Percentiles rank a stretch among this genome's conserved stretches.
phyloP scores from a whole-genome alignment of 805 yeast genomes.

The Wickerhamiella hasegawae region DNA sequence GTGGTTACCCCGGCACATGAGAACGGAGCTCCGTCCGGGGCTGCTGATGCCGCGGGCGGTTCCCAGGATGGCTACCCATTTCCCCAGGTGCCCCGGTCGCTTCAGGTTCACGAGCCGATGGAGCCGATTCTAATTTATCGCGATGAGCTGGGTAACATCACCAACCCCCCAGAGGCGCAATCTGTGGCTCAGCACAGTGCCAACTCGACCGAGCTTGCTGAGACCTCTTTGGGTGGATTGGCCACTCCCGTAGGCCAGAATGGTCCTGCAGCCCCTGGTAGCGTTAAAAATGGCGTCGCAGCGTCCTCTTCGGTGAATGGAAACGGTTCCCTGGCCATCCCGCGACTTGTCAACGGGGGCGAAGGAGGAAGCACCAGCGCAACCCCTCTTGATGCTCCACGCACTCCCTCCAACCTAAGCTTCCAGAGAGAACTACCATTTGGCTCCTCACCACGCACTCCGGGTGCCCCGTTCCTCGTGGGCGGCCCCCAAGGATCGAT shows the following conservation, averaged over 20 bases:
- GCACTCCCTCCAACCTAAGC: neutral
- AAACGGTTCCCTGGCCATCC: neutral
- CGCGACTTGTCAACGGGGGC: too few species aligned
- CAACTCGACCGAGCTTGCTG: neutral
- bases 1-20: neutral
- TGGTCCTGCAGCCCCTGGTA: neutral
- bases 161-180: conserved; percentile 2
- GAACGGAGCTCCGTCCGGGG: conserved; percentile 1
- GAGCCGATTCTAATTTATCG: conserved; percentile 52
- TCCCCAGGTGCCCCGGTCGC: conserved; percentile 18
- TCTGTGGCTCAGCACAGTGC: neutral
- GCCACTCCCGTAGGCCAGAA: too few species aligned
- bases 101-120: conserved; percentile 56
- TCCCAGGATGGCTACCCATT: conserved; percentile 21
- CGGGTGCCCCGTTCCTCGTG: conserved; percentile 18
- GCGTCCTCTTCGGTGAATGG: neutral
- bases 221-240: too few species aligned
- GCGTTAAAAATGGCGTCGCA: neutral
- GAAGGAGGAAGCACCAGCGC: too few species aligned
- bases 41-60: conserved; percentile 19
- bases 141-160: conserved; percentile 27
- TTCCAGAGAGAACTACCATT: conserved; percentile 15
- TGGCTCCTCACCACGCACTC: conserved; percentile 14
- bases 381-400: too few species aligned
- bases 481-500: conserved; percentile 19